Evolutionary conservation across 192 early-diverging fungal species (phyloP), one percentile per base, ranked within the genome.

Genomic region (Tieghemiomyces parasiticus): DNA sequence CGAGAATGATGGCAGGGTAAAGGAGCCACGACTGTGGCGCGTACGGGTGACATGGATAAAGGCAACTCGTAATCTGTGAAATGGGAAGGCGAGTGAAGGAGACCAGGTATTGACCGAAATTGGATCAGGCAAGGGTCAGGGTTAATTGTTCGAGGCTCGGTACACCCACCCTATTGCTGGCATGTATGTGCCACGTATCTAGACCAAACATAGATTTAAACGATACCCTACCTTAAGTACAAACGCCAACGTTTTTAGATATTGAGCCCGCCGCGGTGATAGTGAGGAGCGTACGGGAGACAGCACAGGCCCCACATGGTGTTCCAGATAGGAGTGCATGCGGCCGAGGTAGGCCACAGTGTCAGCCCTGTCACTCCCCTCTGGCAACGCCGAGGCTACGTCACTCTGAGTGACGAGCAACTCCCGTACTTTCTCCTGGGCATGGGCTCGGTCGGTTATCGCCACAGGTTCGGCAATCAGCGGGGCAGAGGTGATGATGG

Each of bases 1-100:
- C 74, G n/a, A 76, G 58, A 13, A 67, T 28, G 20, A 74, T 32
- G 4, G 69, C 30, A 2, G 71, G 66, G 44, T 71, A 76, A 19
- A 74, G 31, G 22, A 63, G 50, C 32, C 26, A 45, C 0, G 64
- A 35, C 32, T 34, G 46, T 25, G 67, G 54, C 34, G 63, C 50
- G 53, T 67, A 74, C 22, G 74, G 74, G 9, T 65, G 50, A 52
- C 71, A 73, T 13, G 59, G 64, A 31, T 61, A 62, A 38, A 59
- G 46, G 38, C 72, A 76, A 8, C 64, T 65, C 14, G 61, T 46
- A 45, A 76, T 49, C 74, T 76, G 30, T 6, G 22, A 2, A n/a
- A 26, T 32, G 47, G 50, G 4, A 48, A 29, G 50, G 26, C 42
- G 12, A 2, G n/a, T 14, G 53, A 58, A 28, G 48, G 22, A 31